Evolutionary conservation across 129 eudicot species (phyloP).

Genomic region (Flaveria linearis): DNA sequence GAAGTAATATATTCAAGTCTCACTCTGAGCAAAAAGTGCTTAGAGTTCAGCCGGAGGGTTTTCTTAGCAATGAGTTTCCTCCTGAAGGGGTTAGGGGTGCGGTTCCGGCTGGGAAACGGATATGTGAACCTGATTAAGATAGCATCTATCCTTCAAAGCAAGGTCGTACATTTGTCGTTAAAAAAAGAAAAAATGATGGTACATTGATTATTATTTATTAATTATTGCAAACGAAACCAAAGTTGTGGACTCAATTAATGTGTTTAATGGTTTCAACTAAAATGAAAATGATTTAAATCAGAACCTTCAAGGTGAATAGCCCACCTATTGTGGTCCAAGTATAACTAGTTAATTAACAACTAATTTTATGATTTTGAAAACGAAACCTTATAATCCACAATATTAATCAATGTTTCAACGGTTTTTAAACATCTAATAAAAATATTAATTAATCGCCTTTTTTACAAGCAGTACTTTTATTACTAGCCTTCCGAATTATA

Average conservation of each 20-base stretch:
- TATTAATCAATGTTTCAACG: not conserved
- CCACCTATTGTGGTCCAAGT: constrained; percentile 10
- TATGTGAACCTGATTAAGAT: no score
- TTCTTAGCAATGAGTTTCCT: no score
- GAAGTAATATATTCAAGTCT: no score
- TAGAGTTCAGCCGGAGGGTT: no score
- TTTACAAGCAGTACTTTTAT: no score
- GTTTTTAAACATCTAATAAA: not conserved
- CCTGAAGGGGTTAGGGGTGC: no score
- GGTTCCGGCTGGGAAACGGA: no score
- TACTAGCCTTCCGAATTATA: no score
- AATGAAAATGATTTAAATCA: not conserved
- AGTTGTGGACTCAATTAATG: not conserved
- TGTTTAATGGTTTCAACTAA: constrained; percentile 1
- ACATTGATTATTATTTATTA: not conserved
- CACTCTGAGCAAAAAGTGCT: no score
- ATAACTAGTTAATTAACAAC: not conserved
- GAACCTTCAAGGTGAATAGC: not conserved
- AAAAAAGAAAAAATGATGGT: not conserved
- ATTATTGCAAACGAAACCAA: not conserved
- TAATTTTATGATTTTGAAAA: constrained; percentile 5
- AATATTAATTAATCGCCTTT: no score
- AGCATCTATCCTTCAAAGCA: no score
- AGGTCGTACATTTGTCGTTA: no score
- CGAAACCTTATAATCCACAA: not conserved